These are phyloP conservation scores for Pharus latifolius DNA, from an alignment of 176 grass and related monocot species.

Conservation along the genomic window DNA sequence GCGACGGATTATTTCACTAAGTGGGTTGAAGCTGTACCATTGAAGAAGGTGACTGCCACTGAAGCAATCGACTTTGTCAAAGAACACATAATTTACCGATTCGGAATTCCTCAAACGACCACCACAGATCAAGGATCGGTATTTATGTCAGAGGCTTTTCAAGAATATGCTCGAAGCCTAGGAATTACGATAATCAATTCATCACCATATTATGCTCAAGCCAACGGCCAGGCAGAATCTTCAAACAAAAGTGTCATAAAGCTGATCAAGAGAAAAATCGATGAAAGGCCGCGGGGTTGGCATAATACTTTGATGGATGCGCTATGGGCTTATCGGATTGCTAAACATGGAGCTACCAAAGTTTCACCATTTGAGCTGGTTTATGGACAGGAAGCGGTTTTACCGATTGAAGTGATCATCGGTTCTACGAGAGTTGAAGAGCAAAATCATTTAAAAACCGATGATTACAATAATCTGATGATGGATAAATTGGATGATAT, in stretches of 20 bases:
- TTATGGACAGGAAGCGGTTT: neutral
- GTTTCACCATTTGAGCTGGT: neutral
- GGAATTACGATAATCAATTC: neutral
- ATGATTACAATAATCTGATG: neutral
- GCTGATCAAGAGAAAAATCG: neutral
- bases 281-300: neutral
- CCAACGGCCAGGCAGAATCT: neutral
- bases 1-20: too few species aligned
- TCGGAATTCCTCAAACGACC: neutral
- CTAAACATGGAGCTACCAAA: neutral
- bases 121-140: neutral
- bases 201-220: neutral
- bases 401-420: neutral
- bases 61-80: neutral
- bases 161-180: neutral
- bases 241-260: neutral
- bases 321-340: conserved; percentile 16
- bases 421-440: neutral
- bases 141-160: neutral
- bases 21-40: neutral
- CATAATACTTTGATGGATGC: neutral
- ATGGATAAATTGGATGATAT: neutral
- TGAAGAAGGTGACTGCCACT: neutral
- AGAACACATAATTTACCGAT: neutral
- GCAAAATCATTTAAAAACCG: neutral